Conservation (phyloP, 1,284 basidiomycete genomes). For the Cutaneotrichosporon sp. region DNA sequence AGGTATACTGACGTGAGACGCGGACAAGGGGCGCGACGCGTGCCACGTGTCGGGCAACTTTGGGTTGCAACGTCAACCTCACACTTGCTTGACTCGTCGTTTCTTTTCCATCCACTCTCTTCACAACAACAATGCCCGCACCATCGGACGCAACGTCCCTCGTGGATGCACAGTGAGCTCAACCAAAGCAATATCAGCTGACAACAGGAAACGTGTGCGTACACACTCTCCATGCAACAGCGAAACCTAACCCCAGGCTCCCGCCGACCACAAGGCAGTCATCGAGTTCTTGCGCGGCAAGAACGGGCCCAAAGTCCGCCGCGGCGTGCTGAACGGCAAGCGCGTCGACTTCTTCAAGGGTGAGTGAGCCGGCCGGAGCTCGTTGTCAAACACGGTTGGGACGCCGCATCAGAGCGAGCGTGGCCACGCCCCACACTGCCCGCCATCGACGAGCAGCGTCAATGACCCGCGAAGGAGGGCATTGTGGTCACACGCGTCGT, state of each 20-base stretch:
- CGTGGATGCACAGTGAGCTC: constrained; percentile 25
- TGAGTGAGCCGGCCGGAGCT: constrained; percentile 48
- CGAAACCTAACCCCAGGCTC: constrained; percentile 55
- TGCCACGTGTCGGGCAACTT: constrained; percentile 10
- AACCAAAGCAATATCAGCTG: not conserved
- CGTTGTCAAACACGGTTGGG: too few species aligned
- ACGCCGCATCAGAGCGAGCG: too few species aligned
- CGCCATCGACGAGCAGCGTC: too few species aligned
- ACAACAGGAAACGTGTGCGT: constrained; percentile 25
- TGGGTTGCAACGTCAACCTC: too few species aligned
- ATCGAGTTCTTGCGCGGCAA: constrained; percentile 81
- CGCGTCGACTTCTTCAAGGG: constrained; percentile 98
- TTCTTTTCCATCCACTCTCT: not conserved
- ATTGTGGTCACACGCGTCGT: too few species aligned
- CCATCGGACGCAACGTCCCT: constrained; percentile 27
- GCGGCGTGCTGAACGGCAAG: constrained; percentile 90
- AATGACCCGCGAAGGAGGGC: too few species aligned
- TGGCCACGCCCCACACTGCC: too few species aligned
- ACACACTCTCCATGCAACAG: not conserved
- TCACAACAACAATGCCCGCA: constrained; percentile 1
- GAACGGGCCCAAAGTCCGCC: constrained; percentile 82
- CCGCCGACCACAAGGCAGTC: constrained; percentile 72
- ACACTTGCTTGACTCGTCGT: not conserved
- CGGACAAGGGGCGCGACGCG: not conserved
- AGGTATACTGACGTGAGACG: too few species aligned